Evolutionary conservation across 148 eudicot genomes (phyloP), one percentile per base, ranked within the genome.

Genomic region (Vaccinium myrtillus): DNA sequence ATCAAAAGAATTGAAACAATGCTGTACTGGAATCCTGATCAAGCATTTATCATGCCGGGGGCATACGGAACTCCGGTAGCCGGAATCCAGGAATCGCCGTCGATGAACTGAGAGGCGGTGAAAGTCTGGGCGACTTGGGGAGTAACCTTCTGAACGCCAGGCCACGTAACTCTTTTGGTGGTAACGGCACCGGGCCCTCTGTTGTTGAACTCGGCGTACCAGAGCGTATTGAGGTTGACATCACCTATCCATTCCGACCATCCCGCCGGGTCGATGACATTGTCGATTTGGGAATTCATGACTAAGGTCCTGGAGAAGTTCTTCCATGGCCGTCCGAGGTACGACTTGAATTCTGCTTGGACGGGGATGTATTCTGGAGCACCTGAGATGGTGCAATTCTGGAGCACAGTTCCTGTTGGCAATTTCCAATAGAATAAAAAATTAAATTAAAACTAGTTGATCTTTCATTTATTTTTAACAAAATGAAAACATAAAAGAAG

Each of bases 251-350:
- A 94, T 9, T 88, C 90, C 36, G 90, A 54, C 91, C 91, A 94
- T 55, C 98, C 98, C 0, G 89, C 83, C 0, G 92, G 89, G 23
- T 87, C 86, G 73, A 94, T 91, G 50, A 89, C 61, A 14, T 88
- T 91, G 19, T 87, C 94, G 19, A 94, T 90, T 6, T 86, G 79
- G 0, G 91, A 89, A 25, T 94, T 94, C 95, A 95, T 89, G 19
- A 93, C 86, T 2, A 95, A 83, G 0, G 98, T 95, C 87, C 92
- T 92, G 0, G 98, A 92, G 78, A 65, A 91, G 70, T 88, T 85
- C 53, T 92, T 93, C 98, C 98, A 94, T 14, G 98, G 98, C 48
- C 98, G 82, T 49, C 92, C 98, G 3, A 94, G 86, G 82, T 84
- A 94, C 0, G 92, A 87, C 73, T 86, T 90, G 81, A 85, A 54